phyloP scores from a whole-genome alignment of 331 rosid species.

The Arachis monticola region DNA sequence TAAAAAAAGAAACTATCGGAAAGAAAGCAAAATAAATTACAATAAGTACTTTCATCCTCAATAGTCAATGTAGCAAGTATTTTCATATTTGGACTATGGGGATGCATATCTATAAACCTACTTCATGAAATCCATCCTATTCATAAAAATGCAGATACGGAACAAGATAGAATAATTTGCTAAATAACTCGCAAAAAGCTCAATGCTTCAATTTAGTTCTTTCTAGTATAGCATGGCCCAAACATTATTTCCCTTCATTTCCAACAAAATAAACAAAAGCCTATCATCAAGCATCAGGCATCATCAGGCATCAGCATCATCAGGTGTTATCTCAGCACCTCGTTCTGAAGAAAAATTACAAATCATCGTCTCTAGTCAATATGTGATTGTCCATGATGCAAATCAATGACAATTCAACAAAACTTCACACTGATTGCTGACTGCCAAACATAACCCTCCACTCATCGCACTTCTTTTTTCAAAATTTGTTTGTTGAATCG shows the following conservation, averaged over 20 bases:
- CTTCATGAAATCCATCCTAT: conserved; percentile 17
- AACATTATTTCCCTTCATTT: conserved; percentile 7
- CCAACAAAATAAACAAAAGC: conserved; percentile 9
- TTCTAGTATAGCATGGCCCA: background rate
- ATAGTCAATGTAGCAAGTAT: conserved; percentile 6
- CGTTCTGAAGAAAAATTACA: background rate
- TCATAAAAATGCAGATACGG: conserved; percentile 12
- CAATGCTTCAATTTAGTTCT: conserved; percentile 23
- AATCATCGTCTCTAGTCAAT: conserved; percentile 18
- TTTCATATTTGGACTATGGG: background rate
- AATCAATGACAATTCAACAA: too few relatives aligned
- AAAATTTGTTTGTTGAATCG: too few relatives aligned
- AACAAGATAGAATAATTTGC: background rate
- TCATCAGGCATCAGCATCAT: background rate
- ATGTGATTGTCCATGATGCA: conserved; percentile 7
- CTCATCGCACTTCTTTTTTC: too few relatives aligned
- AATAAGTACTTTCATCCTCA: conserved; percentile 31
- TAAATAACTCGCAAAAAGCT: background rate
- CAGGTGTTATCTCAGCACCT: conserved; percentile 9
- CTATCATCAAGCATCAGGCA: background rate
- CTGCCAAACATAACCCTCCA: too few relatives aligned
- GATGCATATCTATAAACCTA: conserved; percentile 24
- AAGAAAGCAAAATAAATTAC: conserved; percentile 31
- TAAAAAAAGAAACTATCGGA: conserved; percentile 20
- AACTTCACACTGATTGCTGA: too few relatives aligned